phyloP scores from a whole-genome alignment of 495 filamentous ascomycete species.

The Penicillium longicatenatum region DNA sequence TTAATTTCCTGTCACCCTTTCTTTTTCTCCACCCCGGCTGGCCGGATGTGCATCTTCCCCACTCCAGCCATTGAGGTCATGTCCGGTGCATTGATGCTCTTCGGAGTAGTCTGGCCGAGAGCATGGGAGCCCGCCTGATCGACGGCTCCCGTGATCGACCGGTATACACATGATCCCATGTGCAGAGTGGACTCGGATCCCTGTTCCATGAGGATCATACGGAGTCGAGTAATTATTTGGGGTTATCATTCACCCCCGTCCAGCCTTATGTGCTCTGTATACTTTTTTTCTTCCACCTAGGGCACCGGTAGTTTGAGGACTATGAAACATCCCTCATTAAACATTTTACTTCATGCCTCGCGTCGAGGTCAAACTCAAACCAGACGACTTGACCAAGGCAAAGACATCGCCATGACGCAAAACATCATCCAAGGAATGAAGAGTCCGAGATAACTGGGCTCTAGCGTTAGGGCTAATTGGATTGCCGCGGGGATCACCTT shows the following conservation, averaged over 20 bases:
- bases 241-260: no score
- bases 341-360: no score
- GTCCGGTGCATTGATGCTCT: conserved; percentile 6
- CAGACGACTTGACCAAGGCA: not conserved
- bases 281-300: no score
- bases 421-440: not conserved
- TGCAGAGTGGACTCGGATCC: conserved; percentile 2
- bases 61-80: not conserved
- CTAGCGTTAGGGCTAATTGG: not conserved
- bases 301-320: no score
- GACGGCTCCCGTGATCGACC: conserved; percentile 7
- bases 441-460: not conserved
- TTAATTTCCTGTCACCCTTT: not conserved
- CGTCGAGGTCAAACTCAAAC: not conserved
- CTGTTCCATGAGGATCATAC: not conserved
- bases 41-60: not conserved
- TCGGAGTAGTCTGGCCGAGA: conserved; percentile 7
- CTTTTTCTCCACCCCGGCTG: not conserved
- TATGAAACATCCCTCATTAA: no score
- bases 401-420: not conserved
- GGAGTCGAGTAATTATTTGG: not conserved
- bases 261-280: not conserved
- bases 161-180: not conserved
- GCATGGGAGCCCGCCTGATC: conserved; percentile 6
- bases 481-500: not conserved